Conservation (phyloP, 2,329 filamentous ascomycete species). For the Cephalotrichum gorgonifer region DNA sequence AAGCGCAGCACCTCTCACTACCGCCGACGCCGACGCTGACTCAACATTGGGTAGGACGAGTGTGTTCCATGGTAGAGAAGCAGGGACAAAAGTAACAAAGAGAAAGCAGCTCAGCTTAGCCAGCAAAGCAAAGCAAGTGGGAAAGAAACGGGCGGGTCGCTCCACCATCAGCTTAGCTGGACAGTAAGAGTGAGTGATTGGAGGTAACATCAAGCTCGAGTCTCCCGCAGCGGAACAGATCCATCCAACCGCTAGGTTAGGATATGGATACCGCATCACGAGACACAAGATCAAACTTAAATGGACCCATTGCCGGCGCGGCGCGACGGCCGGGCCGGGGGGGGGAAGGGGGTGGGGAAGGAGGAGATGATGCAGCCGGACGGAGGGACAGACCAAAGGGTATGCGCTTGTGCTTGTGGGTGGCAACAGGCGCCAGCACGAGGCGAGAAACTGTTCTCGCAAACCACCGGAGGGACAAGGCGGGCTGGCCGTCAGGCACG, state of each 20-base stretch:
- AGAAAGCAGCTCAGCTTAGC: not conserved
- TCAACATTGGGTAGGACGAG: not conserved
- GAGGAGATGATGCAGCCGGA: constrained; percentile 1
- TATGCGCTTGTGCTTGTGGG: constrained; percentile 4
- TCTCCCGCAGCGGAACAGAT: not conserved
- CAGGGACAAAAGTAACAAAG: not conserved
- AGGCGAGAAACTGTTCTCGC: not conserved
- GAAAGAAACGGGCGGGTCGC: too few species aligned
- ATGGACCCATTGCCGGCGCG: not conserved
- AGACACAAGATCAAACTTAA: constrained; percentile 3
- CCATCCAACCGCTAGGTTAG: not conserved
- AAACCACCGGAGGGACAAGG: not conserved
- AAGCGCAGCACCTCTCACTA: too few species aligned
- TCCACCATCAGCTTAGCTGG: too few species aligned
- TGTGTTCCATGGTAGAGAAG: not conserved
- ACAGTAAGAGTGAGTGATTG: too few species aligned
- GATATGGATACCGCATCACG: constrained; percentile 3
- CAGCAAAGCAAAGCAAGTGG: not conserved
- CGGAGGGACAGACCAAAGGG: not conserved
- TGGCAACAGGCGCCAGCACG: constrained; percentile 2
- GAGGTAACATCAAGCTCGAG: not conserved
- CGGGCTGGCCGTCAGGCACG: too few species aligned
- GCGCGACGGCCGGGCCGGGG: constrained; percentile 2
- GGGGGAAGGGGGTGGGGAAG: too few species aligned
- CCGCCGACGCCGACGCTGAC: too few species aligned